Conservation (phyloP, 495 filamentous ascomycete genomes). For the Hypoxylon rickii region DNA sequence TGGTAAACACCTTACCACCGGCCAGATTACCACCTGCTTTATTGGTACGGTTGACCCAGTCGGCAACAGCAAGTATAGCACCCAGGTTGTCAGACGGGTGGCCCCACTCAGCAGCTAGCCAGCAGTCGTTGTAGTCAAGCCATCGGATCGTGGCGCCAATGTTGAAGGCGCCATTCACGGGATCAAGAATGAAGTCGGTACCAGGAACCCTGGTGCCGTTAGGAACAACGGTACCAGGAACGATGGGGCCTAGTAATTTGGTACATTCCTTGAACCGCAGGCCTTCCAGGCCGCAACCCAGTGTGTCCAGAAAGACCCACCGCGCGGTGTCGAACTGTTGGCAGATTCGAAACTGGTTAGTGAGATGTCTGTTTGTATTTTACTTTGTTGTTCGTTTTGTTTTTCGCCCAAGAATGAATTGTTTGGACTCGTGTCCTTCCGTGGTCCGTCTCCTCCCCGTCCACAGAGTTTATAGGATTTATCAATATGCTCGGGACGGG, state of each 20-base stretch:
- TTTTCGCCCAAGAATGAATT: background rate
- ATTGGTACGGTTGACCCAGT: slow-evolving; percentile 97
- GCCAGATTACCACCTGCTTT: slow-evolving; percentile 85
- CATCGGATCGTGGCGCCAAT: slow-evolving; percentile 98
- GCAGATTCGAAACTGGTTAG: slow-evolving; percentile 36
- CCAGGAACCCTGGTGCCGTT: slow-evolving; percentile 91
- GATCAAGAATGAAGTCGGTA: slow-evolving; percentile 92
- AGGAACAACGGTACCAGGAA: slow-evolving; percentile 88
- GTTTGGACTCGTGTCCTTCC: too few species aligned
- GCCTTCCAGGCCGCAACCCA: slow-evolving; percentile 94
- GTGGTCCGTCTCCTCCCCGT: too few species aligned
- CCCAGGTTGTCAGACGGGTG: slow-evolving; percentile 97
- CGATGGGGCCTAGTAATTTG: slow-evolving; percentile 92
- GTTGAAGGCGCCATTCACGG: slow-evolving; percentile 96
- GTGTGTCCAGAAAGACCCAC: slow-evolving; percentile 89
- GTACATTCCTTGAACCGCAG: slow-evolving; percentile 94
- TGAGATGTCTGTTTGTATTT: background rate
- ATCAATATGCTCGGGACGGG: background rate
- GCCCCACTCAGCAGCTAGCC: slow-evolving; percentile 98
- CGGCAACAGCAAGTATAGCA: slow-evolving; percentile 92
- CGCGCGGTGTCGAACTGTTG: slow-evolving; percentile 89
- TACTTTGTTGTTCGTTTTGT: background rate
- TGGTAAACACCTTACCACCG: slow-evolving; percentile 81
- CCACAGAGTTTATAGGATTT: too few species aligned
- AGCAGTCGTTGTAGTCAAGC: slow-evolving; percentile 99